A percentile compares a stretch with the other conserved stretches of the same genome.
These are phyloP conservation scores for Plenodomus lindquistii DNA, from an alignment of 2,329 filamentous ascomycete species.

Conservation along the genomic window DNA sequence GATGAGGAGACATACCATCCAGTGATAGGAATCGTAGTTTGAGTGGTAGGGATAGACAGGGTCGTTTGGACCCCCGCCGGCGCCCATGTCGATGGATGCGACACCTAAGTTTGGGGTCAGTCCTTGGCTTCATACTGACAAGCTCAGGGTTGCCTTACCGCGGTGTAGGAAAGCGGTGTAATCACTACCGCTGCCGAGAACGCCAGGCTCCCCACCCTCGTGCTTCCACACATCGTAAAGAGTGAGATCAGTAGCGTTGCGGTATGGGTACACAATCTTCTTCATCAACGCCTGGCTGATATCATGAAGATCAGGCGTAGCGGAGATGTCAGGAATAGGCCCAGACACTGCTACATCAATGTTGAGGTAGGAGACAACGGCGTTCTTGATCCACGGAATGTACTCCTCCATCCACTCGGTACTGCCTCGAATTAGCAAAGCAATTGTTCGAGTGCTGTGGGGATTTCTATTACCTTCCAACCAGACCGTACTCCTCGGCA, in stretches of 20 bases:
- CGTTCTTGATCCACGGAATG: constrained; percentile 51
- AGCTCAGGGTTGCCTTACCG: constrained; percentile 24
- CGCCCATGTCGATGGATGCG: constrained; percentile 48
- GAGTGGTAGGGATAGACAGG: constrained; percentile 55
- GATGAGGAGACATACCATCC: constrained; percentile 46
- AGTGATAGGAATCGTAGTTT: constrained; percentile 54
- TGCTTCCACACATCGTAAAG: constrained; percentile 52
- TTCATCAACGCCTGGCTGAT: constrained; percentile 44
- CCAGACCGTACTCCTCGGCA: constrained; percentile 47
- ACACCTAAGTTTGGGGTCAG: constrained; percentile 21
- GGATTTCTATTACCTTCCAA: constrained; percentile 32
- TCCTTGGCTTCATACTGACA: no score
- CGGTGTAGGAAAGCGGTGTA: constrained; percentile 54
- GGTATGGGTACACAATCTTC: constrained; percentile 48
- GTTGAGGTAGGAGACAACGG: constrained; percentile 56
- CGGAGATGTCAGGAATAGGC: constrained; percentile 44
- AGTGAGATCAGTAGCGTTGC: constrained; percentile 44
- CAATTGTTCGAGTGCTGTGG: not conserved
- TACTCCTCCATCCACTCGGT: constrained; percentile 58
- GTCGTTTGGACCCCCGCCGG: constrained; percentile 42
- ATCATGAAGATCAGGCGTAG: constrained; percentile 48
- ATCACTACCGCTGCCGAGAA: constrained; percentile 53
- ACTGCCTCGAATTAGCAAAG: constrained; percentile 22
- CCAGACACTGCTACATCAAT: constrained; percentile 56
- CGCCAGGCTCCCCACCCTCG: constrained; percentile 43